A percentile compares a stretch with the other conserved stretches of the same genome.
Evolutionary conservation across 2,329 filamentous ascomycete species (phyloP).

Genomic region (Plectosphaerella plurivora): DNA sequence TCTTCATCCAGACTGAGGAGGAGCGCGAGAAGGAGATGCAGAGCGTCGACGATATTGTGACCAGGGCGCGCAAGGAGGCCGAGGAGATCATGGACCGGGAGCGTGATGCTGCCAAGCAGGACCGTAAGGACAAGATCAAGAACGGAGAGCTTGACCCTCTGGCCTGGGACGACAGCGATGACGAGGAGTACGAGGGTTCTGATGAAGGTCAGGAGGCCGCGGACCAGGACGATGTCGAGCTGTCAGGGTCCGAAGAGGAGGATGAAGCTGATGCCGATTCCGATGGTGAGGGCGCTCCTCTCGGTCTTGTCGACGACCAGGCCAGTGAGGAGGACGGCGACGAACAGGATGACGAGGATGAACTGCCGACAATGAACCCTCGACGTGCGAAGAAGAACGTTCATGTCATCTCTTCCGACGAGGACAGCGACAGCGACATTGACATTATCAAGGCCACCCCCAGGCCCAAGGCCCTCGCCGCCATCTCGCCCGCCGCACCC

Average conservation of each 20-base stretch:
- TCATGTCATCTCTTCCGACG: constrained; percentile 55
- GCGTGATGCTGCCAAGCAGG: constrained; percentile 66
- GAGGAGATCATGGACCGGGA: constrained; percentile 75
- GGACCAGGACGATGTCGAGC: constrained; percentile 30
- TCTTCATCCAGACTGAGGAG: constrained; percentile 78
- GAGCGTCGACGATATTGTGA: constrained; percentile 82
- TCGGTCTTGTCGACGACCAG: constrained; percentile 34
- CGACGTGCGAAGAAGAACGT: constrained; percentile 35
- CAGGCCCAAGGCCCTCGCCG: constrained; percentile 33
- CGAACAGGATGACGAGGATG: constrained; percentile 33
- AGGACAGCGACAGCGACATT: constrained; percentile 57
- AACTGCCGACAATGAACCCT: constrained; percentile 33
- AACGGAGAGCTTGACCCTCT: constrained; percentile 43
- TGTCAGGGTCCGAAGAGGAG: constrained; percentile 39
- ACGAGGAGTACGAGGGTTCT: constrained; percentile 40
- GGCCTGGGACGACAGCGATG: constrained; percentile 54
- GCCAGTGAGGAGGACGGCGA: constrained; percentile 26
- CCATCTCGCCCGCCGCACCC: constrained; percentile 37
- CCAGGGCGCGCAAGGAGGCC: constrained; percentile 77
- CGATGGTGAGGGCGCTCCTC: constrained; percentile 20
- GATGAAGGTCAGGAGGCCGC: constrained; percentile 34
- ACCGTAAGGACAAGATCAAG: constrained; percentile 38
- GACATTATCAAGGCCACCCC: constrained; percentile 41
- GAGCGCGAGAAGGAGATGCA: constrained; percentile 79
- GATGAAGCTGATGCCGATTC: constrained; percentile 25